Percentiles rank a stretch among this genome's conserved stretches.
Conservation (phyloP, 495 filamentous ascomycete genomes). For the Daldinia vernicosa region DNA sequence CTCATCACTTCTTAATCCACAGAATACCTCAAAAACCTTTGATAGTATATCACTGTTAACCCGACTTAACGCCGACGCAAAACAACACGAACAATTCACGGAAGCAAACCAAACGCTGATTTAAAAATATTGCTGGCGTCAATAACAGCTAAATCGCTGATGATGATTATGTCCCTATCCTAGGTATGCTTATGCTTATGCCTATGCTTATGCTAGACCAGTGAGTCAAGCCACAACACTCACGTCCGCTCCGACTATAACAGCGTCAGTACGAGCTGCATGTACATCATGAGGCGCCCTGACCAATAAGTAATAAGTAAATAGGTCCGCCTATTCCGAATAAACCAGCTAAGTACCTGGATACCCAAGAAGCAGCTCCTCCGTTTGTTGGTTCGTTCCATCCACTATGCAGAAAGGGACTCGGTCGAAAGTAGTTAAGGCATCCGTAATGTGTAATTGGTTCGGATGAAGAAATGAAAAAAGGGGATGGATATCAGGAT, state of each 20-base stretch:
- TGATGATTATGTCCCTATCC: conserved; percentile 5
- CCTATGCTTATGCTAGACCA: not conserved
- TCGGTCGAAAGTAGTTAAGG: not conserved
- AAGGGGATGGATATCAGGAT: conserved; percentile 19
- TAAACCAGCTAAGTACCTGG: not conserved
- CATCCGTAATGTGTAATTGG: not conserved
- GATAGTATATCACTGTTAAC: too few relatives aligned
- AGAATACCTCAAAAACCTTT: too few relatives aligned
- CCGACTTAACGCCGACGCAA: too few relatives aligned
- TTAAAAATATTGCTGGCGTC: not conserved
- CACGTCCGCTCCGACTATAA: not conserved
- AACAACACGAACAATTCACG: conserved; percentile 3
- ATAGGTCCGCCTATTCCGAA: not conserved
- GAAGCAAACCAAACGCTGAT: not conserved
- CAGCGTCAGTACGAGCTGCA: not conserved
- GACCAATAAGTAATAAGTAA: not conserved
- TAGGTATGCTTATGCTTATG: conserved; percentile 7
- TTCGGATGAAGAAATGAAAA: conserved; percentile 3
- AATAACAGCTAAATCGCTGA: conserved; percentile 9
- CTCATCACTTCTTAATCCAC: too few relatives aligned
- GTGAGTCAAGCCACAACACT: not conserved
- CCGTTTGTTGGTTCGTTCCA: not conserved
- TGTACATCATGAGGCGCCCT: not conserved
- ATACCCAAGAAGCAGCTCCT: conserved; percentile 1
- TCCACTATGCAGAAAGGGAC: conserved; percentile 3